A percentile compares a stretch with the other conserved stretches of the same genome.
phyloP scores from a whole-genome alignment of 139 green algal genomes.

The Deuterostichococcus epilithicus region DNA sequence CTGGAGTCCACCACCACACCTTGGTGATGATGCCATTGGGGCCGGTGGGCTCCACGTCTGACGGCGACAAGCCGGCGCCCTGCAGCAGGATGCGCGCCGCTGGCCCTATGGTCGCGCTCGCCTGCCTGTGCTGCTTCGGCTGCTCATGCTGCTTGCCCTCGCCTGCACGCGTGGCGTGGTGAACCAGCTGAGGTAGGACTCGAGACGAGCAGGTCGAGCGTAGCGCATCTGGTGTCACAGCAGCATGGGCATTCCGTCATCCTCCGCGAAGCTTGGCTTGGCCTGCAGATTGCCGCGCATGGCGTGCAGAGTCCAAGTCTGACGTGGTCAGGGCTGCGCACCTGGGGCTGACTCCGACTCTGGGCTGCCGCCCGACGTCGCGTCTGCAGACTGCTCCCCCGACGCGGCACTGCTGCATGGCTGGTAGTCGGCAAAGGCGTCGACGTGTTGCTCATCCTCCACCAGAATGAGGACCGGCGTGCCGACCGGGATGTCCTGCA shows the following conservation, averaged over 20 bases:
- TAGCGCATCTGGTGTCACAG: no score
- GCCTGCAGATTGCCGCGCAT: no score
- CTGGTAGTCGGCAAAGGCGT: constrained; percentile 60
- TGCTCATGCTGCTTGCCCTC: background rate
- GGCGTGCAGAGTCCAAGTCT: no score
- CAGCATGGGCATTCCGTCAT: no score
- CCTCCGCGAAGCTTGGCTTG: no score
- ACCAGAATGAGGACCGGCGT: constrained; percentile 77
- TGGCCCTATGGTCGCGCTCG: constrained; percentile 54
- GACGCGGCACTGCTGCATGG: background rate
- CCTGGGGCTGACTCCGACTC: background rate
- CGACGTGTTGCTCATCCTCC: constrained; percentile 70
- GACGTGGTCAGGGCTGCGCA: no score
- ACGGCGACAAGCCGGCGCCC: constrained; percentile 29
- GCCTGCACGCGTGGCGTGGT: no score
- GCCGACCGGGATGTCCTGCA: constrained; percentile 52
- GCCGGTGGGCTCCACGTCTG: constrained; percentile 53
- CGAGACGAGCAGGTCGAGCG: no score
- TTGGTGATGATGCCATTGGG: constrained; percentile 84
- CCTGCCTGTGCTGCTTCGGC: constrained; percentile 3
- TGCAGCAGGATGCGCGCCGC: constrained; percentile 62
- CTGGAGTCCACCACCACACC: no score
- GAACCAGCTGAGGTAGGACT: no score
- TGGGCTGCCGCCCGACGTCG: background rate
- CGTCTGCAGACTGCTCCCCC: background rate